Percentiles rank a stretch among this genome's conserved stretches.
Conservation (phyloP, 306 rosid species). For the Rosa multiflora region DNA sequence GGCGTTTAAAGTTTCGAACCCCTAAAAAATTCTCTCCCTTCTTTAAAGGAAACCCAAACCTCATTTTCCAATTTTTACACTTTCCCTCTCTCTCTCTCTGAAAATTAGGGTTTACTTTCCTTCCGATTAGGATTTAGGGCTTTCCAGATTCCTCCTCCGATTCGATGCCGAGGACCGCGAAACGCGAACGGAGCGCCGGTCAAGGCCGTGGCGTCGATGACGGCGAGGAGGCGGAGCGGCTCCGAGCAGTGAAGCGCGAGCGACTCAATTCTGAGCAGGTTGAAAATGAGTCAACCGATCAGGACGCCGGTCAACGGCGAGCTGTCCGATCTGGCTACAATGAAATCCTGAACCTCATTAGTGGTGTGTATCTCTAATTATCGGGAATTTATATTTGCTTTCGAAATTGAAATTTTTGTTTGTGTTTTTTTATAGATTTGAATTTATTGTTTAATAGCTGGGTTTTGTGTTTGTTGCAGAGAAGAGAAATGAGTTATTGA, state of each 20-base stretch:
- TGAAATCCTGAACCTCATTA: conserved; percentile 50
- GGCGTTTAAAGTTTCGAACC: neutral
- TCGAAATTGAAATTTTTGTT: neutral
- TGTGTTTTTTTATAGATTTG: neutral
- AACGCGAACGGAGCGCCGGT: neutral
- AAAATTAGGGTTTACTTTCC: conserved; percentile 10
- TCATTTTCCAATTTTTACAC: neutral
- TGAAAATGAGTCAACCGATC: conserved; percentile 19
- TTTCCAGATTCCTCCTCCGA: neutral
- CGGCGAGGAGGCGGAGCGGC: neutral
- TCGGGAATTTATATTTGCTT: neutral
- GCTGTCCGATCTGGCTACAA: conserved; percentile 62
- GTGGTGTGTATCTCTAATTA: conserved; percentile 30
- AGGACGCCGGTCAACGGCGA: conserved; percentile 51
- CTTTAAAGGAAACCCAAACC: neutral
- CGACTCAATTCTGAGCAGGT: conserved; percentile 18
- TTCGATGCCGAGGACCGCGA: conserved; percentile 9
- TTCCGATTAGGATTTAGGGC: neutral
- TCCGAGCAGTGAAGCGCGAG: conserved; percentile 45
- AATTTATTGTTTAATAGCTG: neutral
- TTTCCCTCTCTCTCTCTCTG: neutral
- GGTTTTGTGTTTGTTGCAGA: conserved; percentile 37
- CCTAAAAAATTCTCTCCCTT: neutral
- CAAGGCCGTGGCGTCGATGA: neutral
- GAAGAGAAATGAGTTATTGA: conserved; percentile 52